These are phyloP conservation scores for Coniella vitis DNA, from an alignment of 2,329 filamentous ascomycete genomes.

Conservation along the genomic window DNA sequence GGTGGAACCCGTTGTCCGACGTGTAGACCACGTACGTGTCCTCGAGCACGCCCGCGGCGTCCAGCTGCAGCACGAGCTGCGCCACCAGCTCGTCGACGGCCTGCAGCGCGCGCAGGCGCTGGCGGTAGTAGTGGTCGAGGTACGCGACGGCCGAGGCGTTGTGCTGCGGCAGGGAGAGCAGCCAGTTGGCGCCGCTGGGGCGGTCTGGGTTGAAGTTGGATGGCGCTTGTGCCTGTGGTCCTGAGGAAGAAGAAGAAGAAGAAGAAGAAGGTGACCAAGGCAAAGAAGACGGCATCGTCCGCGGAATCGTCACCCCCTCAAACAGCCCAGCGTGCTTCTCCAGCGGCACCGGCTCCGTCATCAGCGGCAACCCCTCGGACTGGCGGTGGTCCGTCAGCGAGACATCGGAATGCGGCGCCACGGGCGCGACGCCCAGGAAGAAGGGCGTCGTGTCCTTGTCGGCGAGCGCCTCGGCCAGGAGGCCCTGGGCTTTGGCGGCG, in stretches of 20 bases:
- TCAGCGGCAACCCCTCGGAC: constrained; percentile 37
- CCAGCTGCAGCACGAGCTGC: constrained; percentile 35
- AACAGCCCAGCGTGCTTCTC: constrained; percentile 56
- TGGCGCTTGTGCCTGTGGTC: too few relatives aligned
- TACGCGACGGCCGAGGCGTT: constrained; percentile 33
- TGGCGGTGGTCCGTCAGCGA: constrained; percentile 34
- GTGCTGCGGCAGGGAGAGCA: constrained; percentile 32
- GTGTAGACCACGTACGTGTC: constrained; percentile 54
- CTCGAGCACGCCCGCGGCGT: constrained; percentile 50
- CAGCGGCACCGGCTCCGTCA: constrained; percentile 47
- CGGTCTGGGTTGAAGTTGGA: constrained; percentile 58
- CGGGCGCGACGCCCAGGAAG: constrained; percentile 53
- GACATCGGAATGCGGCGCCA: constrained; percentile 49
- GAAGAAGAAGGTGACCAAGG: too few relatives aligned
- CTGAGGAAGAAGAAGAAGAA: too few relatives aligned
- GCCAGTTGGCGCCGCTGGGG: constrained; percentile 38
- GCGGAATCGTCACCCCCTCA: constrained; percentile 48
- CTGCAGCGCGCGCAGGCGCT: constrained; percentile 45
- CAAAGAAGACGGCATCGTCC: too few relatives aligned
- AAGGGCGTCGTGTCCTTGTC: constrained; percentile 41
- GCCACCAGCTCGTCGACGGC: constrained; percentile 50
- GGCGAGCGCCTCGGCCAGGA: constrained; percentile 46
- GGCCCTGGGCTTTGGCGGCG: constrained; percentile 41
- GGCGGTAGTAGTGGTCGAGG: constrained; percentile 44
- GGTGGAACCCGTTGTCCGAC: constrained; percentile 53